Conservation (phyloP, 306 rosid species). For the Gastrolobium bilobum region DNA sequence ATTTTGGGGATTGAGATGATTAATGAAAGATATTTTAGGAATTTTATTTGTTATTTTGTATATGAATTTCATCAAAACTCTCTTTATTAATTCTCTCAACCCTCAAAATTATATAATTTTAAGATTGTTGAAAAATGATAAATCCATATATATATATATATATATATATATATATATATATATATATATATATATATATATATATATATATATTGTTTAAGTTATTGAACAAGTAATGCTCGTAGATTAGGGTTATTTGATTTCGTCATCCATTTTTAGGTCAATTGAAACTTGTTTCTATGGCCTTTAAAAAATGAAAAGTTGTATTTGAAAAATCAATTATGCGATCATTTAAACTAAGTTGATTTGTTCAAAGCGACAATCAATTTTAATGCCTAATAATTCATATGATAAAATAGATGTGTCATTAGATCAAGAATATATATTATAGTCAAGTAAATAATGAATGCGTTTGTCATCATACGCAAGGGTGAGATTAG, state of each 20-base stretch:
- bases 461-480: not conserved
- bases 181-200: too few relatives aligned
- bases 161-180: too few relatives aligned
- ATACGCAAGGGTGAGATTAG: not conserved
- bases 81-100: too few relatives aligned
- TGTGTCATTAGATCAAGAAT: not conserved
- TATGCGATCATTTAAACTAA: not conserved
- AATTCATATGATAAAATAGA: not conserved
- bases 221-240: not conserved
- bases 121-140: too few relatives aligned
- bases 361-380: not conserved
- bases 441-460: not conserved
- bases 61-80: too few relatives aligned
- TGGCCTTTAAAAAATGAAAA: not conserved
- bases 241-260: not conserved
- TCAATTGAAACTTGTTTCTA: not conserved
- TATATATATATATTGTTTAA: not conserved
- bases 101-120: too few relatives aligned
- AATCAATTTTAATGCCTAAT: not conserved
- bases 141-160: too few relatives aligned
- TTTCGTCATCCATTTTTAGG: constrained; percentile 11
- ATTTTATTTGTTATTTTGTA: too few relatives aligned
- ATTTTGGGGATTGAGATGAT: too few relatives aligned
- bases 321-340: not conserved
- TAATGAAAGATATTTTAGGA: too few relatives aligned